Percentiles rank a stretch among this genome's conserved stretches.
phyloP scores from a whole-genome alignment of 1,284 basidiomycete genomes.

The Tetrapyrgos nigripes region DNA sequence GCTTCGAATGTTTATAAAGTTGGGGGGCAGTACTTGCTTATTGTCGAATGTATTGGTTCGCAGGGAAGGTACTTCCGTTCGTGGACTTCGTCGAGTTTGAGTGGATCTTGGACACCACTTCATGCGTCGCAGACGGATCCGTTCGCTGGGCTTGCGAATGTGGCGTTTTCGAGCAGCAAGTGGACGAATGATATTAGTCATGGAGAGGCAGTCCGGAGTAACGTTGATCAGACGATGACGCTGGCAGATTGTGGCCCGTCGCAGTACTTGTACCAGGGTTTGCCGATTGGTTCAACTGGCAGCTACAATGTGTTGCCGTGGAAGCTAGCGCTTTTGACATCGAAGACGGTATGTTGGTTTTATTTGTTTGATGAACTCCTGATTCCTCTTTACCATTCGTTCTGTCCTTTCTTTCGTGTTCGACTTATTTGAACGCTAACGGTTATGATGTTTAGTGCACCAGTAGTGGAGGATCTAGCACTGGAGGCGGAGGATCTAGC shows the following conservation, averaged over 20 bases:
- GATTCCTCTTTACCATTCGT: no score
- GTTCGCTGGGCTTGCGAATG: constrained; percentile 11
- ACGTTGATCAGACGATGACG: constrained; percentile 16
- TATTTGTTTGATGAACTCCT: no score
- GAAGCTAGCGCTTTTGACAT: constrained; percentile 13
- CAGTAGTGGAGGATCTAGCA: no score
- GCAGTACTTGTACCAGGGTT: constrained; percentile 14
- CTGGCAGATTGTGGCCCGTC: constrained; percentile 1
- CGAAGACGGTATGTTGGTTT: not conserved
- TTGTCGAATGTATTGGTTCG: constrained; percentile 12
- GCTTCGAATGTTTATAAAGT: constrained; percentile 13
- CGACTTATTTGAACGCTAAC: no score
- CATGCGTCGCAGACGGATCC: constrained; percentile 5
- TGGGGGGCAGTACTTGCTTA: constrained; percentile 8
- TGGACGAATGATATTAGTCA: constrained; percentile 18
- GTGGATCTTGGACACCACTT: constrained; percentile 8
- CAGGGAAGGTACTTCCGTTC: constrained; percentile 12
- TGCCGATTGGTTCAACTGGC: constrained; percentile 3
- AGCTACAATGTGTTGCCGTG: constrained; percentile 7
- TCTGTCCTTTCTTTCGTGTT: no score
- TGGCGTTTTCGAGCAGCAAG: constrained; percentile 4
- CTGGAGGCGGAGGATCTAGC: no score
- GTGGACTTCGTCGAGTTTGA: constrained; percentile 10
- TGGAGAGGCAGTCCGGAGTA: constrained; percentile 12
- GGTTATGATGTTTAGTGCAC: no score